Base-by-base conservation (phyloP, 768 basidiomycete genomes). In the Macrocybe gigantea region DNA sequence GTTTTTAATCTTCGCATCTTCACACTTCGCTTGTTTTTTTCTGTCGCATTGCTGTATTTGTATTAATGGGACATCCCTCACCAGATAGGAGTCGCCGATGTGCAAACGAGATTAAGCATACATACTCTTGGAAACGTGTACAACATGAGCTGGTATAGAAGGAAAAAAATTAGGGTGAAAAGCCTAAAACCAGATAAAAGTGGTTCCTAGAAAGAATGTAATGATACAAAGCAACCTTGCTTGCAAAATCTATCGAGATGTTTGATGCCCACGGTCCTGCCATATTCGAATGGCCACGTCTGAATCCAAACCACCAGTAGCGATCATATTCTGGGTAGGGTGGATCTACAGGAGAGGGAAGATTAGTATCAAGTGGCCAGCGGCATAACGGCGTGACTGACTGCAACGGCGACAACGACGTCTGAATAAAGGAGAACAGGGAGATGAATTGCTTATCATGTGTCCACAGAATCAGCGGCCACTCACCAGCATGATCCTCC, bases 241-340 rank as follows among this genome's bases (percentile, higher is more conserved):
- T 30, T 41, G 40, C 11, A 38, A 38, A 38, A 11, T 38, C 36
- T 38, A 11, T 44, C 22, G 35, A 13, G 42, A 35, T 29, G 58
- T 50, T 44, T 57, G 57, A 14, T 61, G 54, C 37, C 70, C 67
- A 36, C 68, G 71, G 60, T 91, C 89, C 12, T 75, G 71, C 93
- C 93, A 96, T 63, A 96, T 74, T 49, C 86, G 78, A 56, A 96
- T 83, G 3, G 80, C 71, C 15, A 89, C 75, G 63, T 95, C 93
- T 6, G 83, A 80, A 29, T 92, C 89, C 55, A 95, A 83, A 7
- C 87, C 86, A 1, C 86, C 92, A 2, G 90, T 88, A 1, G 88
- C 93, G 43, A 96, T 87, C 72, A 85, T 88, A 53, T 90, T 88
- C 61, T 88, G 82, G 7, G 72, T 75, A 8, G 93, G 92, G 68